Evolutionary conservation across 129 eudicot genomes (phyloP).

Genomic region (Silybum marianum): DNA sequence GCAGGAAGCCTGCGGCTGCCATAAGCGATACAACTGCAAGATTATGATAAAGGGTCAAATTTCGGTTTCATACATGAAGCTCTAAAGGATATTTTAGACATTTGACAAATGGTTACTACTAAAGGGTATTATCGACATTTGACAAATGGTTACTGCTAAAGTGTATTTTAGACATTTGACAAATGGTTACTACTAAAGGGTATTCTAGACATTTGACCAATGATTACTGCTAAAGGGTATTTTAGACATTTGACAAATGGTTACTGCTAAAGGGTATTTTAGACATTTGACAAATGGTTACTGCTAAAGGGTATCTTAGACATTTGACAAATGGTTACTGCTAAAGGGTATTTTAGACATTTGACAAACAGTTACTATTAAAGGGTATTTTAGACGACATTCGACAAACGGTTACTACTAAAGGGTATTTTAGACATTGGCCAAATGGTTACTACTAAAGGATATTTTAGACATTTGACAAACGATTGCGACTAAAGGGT

Average conservation of each 20-base stretch:
- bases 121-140: background rate
- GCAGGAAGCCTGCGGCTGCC: constrained; percentile 79
- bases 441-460: background rate
- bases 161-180: background rate
- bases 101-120: background rate
- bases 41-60: background rate
- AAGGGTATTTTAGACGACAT: background rate
- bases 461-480: background rate
- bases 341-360: background rate
- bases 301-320: background rate
- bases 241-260: background rate
- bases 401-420: background rate
- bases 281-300: background rate
- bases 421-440: background rate
- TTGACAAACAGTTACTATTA: background rate
- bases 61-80: background rate
- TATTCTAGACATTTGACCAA: background rate
- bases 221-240: background rate
- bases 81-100: background rate
- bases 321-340: background rate
- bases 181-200: background rate
- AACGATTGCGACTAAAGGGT: too few relatives aligned
- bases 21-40: constrained; percentile 74
- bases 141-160: background rate
- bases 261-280: background rate